phyloP scores from a whole-genome alignment of 225 moss, liverwort and hornwort species.

The Marchantia paleacea region DNA sequence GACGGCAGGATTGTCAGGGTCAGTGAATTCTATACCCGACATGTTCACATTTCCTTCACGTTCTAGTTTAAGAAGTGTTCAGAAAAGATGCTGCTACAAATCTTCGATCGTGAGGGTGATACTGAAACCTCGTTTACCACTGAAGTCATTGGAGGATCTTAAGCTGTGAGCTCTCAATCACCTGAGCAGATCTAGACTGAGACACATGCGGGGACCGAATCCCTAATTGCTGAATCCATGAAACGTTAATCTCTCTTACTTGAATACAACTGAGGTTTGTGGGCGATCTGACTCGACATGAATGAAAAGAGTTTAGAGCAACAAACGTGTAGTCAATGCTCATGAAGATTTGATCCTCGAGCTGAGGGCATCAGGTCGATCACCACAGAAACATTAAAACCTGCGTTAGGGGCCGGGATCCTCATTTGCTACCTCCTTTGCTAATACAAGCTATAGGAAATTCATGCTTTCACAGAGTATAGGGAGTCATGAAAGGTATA shows the following conservation, averaged over 20 bases:
- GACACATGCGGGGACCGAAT: background rate
- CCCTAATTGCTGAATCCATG: background rate
- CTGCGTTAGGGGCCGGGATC: constrained; percentile 24
- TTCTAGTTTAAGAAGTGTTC: background rate
- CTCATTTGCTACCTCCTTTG: constrained; percentile 55
- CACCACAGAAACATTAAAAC: background rate
- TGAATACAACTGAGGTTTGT: background rate
- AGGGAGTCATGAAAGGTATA: constrained; percentile 25
- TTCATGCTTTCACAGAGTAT: background rate
- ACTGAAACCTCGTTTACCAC: background rate
- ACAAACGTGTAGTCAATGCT: background rate
- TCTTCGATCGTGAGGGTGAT: background rate
- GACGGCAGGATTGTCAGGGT: background rate
- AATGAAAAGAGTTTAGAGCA: background rate
- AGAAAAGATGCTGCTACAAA: background rate
- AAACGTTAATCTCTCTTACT: background rate
- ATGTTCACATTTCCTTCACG: background rate
- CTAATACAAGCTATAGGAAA: constrained; percentile 48
- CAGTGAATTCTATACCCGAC: background rate
- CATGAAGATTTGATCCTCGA: background rate
- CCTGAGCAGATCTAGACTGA: background rate
- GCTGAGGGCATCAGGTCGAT: background rate
- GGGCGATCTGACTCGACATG: background rate
- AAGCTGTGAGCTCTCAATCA: background rate
- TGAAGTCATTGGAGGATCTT: background rate